A percentile compares a stretch with the other conserved stretches of the same genome.
Evolutionary conservation across 495 filamentous ascomycete genomes (phyloP).

Genomic region (Xylaria longipes): DNA sequence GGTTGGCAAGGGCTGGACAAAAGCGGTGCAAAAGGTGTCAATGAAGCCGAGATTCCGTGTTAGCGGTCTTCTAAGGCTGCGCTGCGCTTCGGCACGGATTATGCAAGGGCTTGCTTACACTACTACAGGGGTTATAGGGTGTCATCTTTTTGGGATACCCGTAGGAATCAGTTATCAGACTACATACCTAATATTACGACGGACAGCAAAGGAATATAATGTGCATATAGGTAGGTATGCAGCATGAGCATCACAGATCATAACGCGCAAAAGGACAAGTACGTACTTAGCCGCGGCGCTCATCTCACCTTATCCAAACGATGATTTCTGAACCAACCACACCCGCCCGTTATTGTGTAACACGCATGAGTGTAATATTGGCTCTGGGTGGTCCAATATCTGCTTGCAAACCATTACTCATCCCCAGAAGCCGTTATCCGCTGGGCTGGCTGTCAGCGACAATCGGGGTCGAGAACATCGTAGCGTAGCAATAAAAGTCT

Average conservation of each 20-base stretch:
- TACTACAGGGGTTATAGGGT: neutral
- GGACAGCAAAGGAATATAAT: slow-evolving; percentile 7
- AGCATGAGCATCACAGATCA: neutral
- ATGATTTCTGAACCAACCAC: neutral
- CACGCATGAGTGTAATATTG: slow-evolving; percentile 7
- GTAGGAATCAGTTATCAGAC: neutral
- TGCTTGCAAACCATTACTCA: slow-evolving; percentile 16
- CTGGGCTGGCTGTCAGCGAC: neutral
- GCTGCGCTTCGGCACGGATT: neutral
- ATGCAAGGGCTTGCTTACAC: slow-evolving; percentile 11
- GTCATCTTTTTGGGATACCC: slow-evolving; percentile 8
- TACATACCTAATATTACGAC: slow-evolving; percentile 3
- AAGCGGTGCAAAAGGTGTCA: slow-evolving; percentile 42
- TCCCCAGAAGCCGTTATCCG: neutral
- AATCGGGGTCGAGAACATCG: neutral
- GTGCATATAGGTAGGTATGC: neutral
- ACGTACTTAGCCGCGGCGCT: neutral
- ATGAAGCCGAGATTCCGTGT: slow-evolving; percentile 27
- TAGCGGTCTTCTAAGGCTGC: neutral
- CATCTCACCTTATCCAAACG: slow-evolving; percentile 12
- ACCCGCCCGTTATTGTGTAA: neutral
- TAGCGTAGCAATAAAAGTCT: neutral
- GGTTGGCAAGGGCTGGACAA: slow-evolving; percentile 52
- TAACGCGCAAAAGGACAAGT: neutral
- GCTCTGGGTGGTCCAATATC: neutral